Conservation (phyloP, 495 filamentous ascomycete species). For the Beverwykella pulmonaria region DNA sequence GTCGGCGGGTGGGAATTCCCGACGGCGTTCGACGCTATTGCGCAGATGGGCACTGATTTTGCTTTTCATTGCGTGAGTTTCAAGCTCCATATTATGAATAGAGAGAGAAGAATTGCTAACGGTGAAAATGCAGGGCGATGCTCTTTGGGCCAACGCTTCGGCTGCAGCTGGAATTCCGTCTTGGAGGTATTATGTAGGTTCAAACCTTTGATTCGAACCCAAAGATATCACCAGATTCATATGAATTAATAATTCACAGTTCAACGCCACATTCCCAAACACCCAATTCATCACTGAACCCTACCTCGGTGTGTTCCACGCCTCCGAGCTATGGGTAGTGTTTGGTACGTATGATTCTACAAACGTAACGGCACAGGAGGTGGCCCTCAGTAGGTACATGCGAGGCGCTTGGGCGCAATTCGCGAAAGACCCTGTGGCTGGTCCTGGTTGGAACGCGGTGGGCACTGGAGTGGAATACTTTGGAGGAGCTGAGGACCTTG, state of each 20-base stretch:
- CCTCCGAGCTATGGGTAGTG: slow-evolving; percentile 40
- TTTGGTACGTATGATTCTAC: slow-evolving; percentile 42
- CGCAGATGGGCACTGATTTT: slow-evolving; percentile 39
- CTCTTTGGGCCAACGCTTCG: slow-evolving; percentile 35
- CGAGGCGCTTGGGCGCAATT: slow-evolving; percentile 45
- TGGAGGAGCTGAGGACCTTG: neutral
- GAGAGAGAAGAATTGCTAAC: neutral
- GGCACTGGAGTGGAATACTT: slow-evolving; percentile 2
- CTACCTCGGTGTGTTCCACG: slow-evolving; percentile 39
- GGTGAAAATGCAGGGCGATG: slow-evolving; percentile 7
- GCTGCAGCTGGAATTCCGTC: slow-evolving; percentile 30
- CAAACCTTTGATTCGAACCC: neutral
- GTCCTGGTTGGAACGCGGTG: slow-evolving; percentile 34
- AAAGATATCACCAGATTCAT: too few species aligned
- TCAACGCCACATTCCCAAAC: slow-evolving; percentile 47
- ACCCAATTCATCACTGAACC: slow-evolving; percentile 1
- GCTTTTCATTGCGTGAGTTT: slow-evolving; percentile 35
- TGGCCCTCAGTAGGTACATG: slow-evolving; percentile 37
- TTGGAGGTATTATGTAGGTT: slow-evolving; percentile 40
- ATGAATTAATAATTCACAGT: slow-evolving; percentile 16
- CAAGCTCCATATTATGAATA: neutral
- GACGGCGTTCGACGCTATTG: slow-evolving; percentile 27
- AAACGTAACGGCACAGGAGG: slow-evolving; percentile 37
- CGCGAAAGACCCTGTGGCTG: slow-evolving; percentile 41
- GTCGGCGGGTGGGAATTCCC: slow-evolving; percentile 5